Base-by-base conservation (phyloP, 192 early-diverging fungal genomes). In the Mortierella alpina region DNA sequence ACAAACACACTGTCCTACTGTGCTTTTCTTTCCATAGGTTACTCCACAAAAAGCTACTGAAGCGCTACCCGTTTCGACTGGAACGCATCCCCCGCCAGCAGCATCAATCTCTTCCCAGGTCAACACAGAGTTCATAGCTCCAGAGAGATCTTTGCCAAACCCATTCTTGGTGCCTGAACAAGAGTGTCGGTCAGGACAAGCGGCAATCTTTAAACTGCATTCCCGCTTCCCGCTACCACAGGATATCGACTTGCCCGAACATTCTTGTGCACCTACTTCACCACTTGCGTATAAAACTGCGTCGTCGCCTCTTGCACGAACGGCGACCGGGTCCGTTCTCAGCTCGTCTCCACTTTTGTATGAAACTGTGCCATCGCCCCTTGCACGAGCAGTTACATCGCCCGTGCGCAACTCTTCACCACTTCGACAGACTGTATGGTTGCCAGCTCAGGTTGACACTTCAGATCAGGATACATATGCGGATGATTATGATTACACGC, bases 91-190 rank as follows among this genome's bases (percentile, higher is more conserved):
- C 49, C 58, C 57, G 51, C 68, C 42, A n/a, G 45, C 44, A 15
- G 18, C 47, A 70, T 60, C 58, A 4, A 42, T 58, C 10, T 22
- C 13, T 12, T 70, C 68, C 58, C 14, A 48, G 68, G 39, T 11
- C 58, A 59, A 45, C 20, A 51, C 14, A 18, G 58, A 10, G 51
- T 42, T 31, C 63, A n/a, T n/a, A n/a, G 17, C 51, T 7, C 39
- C 63, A 13, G 63, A 20, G 53, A 12, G 53, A 52, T 11, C 51
- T 15, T 8, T 5, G 12, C 50, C 20, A 11, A 40, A 68, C 45
- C n/a, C 53, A 45, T 66, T 66, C 53, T 66, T 31, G 65, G 14
- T 42, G 53, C 65, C 62, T 44, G 15, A 15, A 7, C 42, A 66
- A 65, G 14, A 47, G 14, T 65, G 49, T 66, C 65, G 50, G 23